A percentile compares a stretch with the other conserved stretches of the same genome.
Evolutionary conservation across 2,329 filamentous ascomycete genomes (phyloP).

Genomic region (Thielaviopsis populi): DNA sequence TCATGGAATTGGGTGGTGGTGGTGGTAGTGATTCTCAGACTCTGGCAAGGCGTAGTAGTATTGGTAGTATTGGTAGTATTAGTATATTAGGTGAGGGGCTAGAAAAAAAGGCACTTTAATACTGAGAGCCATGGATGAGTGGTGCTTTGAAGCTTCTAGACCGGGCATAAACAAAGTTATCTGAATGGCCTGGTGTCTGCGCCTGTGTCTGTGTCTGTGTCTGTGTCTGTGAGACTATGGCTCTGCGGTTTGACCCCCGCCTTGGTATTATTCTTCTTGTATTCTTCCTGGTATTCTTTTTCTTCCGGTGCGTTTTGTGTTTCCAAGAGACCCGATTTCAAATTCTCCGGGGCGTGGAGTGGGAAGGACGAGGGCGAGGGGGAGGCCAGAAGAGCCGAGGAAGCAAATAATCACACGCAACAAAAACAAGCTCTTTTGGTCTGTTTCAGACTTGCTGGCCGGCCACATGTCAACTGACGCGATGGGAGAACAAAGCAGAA

Average conservation of each 20-base stretch:
- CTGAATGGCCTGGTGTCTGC: not conserved
- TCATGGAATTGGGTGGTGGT: not conserved
- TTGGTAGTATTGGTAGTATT: too few relatives aligned
- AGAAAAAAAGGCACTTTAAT: not conserved
- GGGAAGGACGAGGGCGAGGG: not conserved
- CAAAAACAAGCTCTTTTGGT: constrained; percentile 2
- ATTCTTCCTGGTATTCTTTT: not conserved
- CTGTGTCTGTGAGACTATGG: not conserved
- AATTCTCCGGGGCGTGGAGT: not conserved
- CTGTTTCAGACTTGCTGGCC: not conserved
- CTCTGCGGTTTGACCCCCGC: not conserved
- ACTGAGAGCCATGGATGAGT: not conserved
- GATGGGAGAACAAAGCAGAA: constrained; percentile 1
- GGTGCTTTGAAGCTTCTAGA: not conserved
- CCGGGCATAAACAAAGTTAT: not conserved
- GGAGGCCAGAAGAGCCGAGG: too few relatives aligned
- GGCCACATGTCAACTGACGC: not conserved
- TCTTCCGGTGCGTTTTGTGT: not conserved
- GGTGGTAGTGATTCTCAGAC: not conserved
- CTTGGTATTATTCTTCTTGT: not conserved
- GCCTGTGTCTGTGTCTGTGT: too few relatives aligned
- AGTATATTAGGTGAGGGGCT: too few relatives aligned
- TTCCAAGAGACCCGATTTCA: not conserved
- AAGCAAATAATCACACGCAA: too few relatives aligned
- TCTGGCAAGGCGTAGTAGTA: too few relatives aligned